Conservation (phyloP, 768 basidiomycete genomes). For the Calocera viscosa region DNA sequence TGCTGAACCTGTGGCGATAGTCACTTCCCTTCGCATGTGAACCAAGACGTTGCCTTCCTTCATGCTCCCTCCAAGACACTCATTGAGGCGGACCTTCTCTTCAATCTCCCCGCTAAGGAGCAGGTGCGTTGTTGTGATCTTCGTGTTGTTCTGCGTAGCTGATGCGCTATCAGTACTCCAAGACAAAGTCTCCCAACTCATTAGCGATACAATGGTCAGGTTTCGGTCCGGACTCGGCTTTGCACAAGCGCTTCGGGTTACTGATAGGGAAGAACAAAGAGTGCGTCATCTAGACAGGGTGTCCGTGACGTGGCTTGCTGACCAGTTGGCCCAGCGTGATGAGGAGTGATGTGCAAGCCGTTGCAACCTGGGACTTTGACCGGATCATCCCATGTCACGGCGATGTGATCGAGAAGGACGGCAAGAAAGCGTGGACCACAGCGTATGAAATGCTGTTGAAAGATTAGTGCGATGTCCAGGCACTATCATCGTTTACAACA, state of each 20-base stretch:
- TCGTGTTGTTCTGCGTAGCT: background rate
- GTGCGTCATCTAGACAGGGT: constrained; percentile 20
- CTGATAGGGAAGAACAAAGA: constrained; percentile 25
- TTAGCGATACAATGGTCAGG: constrained; percentile 14
- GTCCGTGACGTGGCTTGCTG: background rate
- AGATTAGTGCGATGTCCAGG: background rate
- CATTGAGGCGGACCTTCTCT: constrained; percentile 34
- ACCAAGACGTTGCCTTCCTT: constrained; percentile 33
- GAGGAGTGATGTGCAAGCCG: constrained; percentile 20
- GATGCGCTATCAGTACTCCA: constrained; percentile 21
- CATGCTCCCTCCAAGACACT: constrained; percentile 32
- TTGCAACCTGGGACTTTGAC: constrained; percentile 25
- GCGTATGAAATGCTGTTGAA: constrained; percentile 19
- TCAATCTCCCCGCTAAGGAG: constrained; percentile 35
- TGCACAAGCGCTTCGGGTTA: constrained; percentile 23
- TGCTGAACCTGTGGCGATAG: constrained; percentile 17
- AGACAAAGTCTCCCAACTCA: constrained; percentile 14
- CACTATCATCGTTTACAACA: background rate
- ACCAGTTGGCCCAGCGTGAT: constrained; percentile 17
- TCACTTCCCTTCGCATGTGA: constrained; percentile 25
- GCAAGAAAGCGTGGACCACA: constrained; percentile 28
- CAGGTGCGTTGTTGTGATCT: constrained; percentile 20
- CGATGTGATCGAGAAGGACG: constrained; percentile 34
- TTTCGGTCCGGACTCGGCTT: constrained; percentile 21
- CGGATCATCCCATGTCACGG: constrained; percentile 16